Conservation (phyloP, 1,139 yeast species). For the Protomyces arabidopsidicola region DNA sequence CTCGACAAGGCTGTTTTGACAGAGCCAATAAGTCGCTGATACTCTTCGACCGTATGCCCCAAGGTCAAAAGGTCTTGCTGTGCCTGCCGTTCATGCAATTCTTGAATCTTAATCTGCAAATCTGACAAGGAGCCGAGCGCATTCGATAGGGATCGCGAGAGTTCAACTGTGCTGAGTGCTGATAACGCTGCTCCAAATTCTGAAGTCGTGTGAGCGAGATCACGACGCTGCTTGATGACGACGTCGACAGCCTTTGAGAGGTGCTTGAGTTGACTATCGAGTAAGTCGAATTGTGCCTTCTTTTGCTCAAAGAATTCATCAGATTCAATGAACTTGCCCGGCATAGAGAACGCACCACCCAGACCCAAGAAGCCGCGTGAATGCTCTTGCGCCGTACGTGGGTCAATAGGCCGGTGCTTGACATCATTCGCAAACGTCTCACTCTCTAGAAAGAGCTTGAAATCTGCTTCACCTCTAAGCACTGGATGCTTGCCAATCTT, state of each 20-base stretch:
- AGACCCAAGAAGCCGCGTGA: slow-evolving; percentile 49
- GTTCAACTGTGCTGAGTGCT: slow-evolving; percentile 67
- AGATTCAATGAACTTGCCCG: slow-evolving; percentile 57
- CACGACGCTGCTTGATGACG: slow-evolving; percentile 70
- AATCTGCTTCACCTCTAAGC: slow-evolving; percentile 68
- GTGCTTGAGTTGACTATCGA: slow-evolving; percentile 68
- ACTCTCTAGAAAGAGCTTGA: slow-evolving; percentile 69
- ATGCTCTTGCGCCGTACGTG: slow-evolving; percentile 15
- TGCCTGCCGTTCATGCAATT: slow-evolving; percentile 71
- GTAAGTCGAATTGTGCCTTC: slow-evolving; percentile 61
- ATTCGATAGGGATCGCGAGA: slow-evolving; percentile 61
- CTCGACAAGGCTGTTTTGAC: slow-evolving; percentile 70
- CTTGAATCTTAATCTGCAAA: slow-evolving; percentile 65
- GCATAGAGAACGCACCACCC: slow-evolving; percentile 34
- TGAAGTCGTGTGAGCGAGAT: slow-evolving; percentile 52
- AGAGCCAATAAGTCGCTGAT: slow-evolving; percentile 70
- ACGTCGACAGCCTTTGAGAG: slow-evolving; percentile 68
- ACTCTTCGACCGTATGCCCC: slow-evolving; percentile 85
- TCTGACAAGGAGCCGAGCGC: slow-evolving; percentile 63
- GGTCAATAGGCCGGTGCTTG: slow-evolving; percentile 32
- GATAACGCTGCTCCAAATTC: slow-evolving; percentile 56
- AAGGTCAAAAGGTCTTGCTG: slow-evolving; percentile 81
- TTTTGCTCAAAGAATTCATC: slow-evolving; percentile 70
- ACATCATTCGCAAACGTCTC: slow-evolving; percentile 59
- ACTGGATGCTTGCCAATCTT: slow-evolving; percentile 57